Evolutionary conservation across 148 eudicot genomes (phyloP), one percentile per base, ranked within the genome.

Genomic region (Euryodendron excelsum): DNA sequence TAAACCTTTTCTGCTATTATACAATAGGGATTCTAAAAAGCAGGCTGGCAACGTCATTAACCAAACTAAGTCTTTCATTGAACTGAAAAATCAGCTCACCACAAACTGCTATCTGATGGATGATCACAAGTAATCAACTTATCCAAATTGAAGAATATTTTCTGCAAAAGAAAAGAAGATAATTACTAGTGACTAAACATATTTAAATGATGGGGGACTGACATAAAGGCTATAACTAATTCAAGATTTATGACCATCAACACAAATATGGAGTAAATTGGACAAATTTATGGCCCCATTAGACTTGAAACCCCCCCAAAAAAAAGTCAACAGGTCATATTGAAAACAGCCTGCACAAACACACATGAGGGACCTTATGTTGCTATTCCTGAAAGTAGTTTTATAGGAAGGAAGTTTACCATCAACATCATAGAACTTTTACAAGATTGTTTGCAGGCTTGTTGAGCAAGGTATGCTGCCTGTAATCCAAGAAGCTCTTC

Each of bases 381-480:
- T 47, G 11, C 33, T 36, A 11, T 34, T 48, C 56, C 27, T 53
- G 69, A 74, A 82, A 60, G 48, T 30, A 60, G 71, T 69, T 52
- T 56, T 15, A 61, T 21, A 50, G n/a, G 58, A 63, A 14, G 74
- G 41, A 58, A 73, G 53, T 72, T 81, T 88, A 95, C 98, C 98
- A 93, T 88, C 87, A 94, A 74, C 94, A 95, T 91, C 30, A n/a
- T 59, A 34, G 94, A 82, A 82, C 72, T 74, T 76, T 64, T 82
- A 74, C 69, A 34, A 60, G 74, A 80, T 39, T 36, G 69, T 59
- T 74, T 79, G 65, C 73, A 63, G 64, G 81, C 79, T 28, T 80
- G 91, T 75, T 86, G 73, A 72, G 82, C 75, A 83, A 95, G 90
- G 81, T 93, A 89, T 80, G 94, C 96, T 65, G 90, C 96, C 98